Percentiles rank a stretch among this genome's conserved stretches.
phyloP scores from a whole-genome alignment of 129 eudicot species.

The Escallonia rubra region DNA sequence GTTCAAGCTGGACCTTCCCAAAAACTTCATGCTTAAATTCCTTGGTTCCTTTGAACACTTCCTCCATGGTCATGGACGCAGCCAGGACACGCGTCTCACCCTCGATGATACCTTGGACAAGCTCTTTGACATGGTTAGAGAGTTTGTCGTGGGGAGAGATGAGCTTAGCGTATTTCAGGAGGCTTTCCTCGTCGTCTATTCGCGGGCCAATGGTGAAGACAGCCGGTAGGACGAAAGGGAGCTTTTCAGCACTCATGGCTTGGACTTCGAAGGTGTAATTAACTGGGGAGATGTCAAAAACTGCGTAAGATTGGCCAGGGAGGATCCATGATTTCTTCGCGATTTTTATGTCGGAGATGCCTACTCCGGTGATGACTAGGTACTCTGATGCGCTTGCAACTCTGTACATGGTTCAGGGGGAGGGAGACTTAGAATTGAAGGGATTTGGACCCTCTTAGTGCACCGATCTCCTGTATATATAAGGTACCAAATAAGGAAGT shows the following conservation, averaged over 20 bases:
- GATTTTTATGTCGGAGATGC: constrained; percentile 43
- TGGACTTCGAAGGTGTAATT: constrained; percentile 66
- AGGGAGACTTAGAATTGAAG: no score
- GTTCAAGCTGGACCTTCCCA: constrained; percentile 49
- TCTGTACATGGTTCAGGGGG: constrained; percentile 24
- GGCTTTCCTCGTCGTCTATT: constrained; percentile 30
- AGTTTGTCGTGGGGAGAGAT: constrained; percentile 51
- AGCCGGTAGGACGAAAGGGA: constrained; percentile 60
- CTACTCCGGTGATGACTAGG: constrained; percentile 52
- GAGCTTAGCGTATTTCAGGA: constrained; percentile 55
- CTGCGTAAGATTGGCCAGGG: constrained; percentile 52
- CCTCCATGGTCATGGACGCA: constrained; percentile 76
- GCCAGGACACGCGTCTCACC: constrained; percentile 70
- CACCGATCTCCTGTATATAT: no score
- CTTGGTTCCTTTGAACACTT: constrained; percentile 51
- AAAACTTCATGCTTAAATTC: constrained; percentile 60
- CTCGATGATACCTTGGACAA: constrained; percentile 60
- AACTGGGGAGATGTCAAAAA: constrained; percentile 54
- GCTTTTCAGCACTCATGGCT: constrained; percentile 78
- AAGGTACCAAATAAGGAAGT: no score
- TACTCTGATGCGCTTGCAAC: constrained; percentile 65
- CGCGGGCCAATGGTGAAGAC: constrained; percentile 64
- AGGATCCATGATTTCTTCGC: constrained; percentile 56
- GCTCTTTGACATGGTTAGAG: constrained; percentile 54
- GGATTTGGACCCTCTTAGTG: no score